phyloP scores from a whole-genome alignment of 148 eudicot genomes.

The Nyssa sinensis region DNA sequence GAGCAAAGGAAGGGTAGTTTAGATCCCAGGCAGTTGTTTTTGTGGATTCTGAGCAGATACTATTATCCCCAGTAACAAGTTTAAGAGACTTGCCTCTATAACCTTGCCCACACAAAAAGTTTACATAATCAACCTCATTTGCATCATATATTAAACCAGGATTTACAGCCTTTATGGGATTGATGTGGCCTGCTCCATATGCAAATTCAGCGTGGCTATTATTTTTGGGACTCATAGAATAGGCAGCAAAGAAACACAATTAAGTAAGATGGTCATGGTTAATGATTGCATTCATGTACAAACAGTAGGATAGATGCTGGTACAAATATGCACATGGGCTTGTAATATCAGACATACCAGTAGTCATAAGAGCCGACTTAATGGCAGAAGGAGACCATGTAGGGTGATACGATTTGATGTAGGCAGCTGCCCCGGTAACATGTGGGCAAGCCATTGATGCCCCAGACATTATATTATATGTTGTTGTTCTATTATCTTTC shows the following conservation, averaged over 20 bases:
- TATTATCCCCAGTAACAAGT: no score
- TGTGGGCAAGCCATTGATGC: conserved; percentile 83
- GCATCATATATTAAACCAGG: conserved; percentile 61
- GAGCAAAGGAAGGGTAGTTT: conserved; percentile 58
- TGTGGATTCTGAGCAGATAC: conserved; percentile 1
- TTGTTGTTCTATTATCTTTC: conserved; percentile 30
- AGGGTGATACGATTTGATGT: conserved; percentile 43
- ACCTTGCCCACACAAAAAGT: no score
- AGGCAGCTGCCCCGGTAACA: conserved; percentile 59
- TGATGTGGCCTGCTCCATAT: conserved; percentile 62
- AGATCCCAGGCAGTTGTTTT: conserved; percentile 21
- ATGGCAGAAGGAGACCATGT: background rate
- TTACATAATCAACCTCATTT: conserved; percentile 31
- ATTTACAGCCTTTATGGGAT: conserved; percentile 41
- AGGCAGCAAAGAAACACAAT: no score
- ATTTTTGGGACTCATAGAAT: no score
- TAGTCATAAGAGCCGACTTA: background rate
- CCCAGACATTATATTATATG: conserved; percentile 44
- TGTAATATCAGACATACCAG: background rate
- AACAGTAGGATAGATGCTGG: no score
- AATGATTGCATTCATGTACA: no score
- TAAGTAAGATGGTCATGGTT: no score
- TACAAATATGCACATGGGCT: no score
- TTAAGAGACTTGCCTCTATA: no score
- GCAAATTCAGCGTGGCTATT: conserved; percentile 37